These are phyloP conservation scores for Fusarium brevicatenulatum DNA, from an alignment of 2,329 filamentous ascomycete species.

Conservation along the genomic window DNA sequence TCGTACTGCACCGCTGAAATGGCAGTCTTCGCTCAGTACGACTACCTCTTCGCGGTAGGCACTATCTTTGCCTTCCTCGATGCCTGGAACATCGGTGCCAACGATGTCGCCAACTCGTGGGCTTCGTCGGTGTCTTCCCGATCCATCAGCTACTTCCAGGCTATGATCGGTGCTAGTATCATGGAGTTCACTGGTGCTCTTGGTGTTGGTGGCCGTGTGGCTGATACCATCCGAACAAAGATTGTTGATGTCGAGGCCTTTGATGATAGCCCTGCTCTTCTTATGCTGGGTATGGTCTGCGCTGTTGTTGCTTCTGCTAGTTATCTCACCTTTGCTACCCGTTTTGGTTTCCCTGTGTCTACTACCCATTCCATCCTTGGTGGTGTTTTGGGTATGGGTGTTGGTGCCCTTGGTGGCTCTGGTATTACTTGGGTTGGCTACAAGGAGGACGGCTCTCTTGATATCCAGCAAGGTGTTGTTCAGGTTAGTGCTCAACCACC, in stretches of 20 bases:
- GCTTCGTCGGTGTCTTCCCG: slow-evolving; percentile 78
- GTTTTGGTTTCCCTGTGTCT: slow-evolving; percentile 66
- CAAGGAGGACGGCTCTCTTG: slow-evolving; percentile 49
- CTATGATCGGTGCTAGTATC: slow-evolving; percentile 65
- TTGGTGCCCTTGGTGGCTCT: slow-evolving; percentile 62
- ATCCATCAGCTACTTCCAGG: slow-evolving; percentile 70
- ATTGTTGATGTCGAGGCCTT: slow-evolving; percentile 63
- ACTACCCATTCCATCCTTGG: slow-evolving; percentile 71
- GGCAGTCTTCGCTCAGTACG: slow-evolving; percentile 58
- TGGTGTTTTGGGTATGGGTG: slow-evolving; percentile 68
- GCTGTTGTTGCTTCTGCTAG: slow-evolving; percentile 62
- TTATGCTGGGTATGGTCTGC: slow-evolving; percentile 69
- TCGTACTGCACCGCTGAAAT: slow-evolving; percentile 22
- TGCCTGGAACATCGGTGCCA: slow-evolving; percentile 71
- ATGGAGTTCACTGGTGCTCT: slow-evolving; percentile 72
- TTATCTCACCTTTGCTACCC: slow-evolving; percentile 68
- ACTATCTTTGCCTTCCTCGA: slow-evolving; percentile 74
- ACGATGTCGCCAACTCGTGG: slow-evolving; percentile 82
- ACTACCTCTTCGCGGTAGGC: slow-evolving; percentile 72
- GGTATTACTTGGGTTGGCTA: slow-evolving; percentile 65
- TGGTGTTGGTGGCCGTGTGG: slow-evolving; percentile 68
- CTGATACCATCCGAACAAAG: slow-evolving; percentile 70
- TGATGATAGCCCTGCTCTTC: slow-evolving; percentile 57
- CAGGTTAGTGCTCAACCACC: slow-evolving; percentile 47
- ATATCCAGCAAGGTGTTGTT: slow-evolving; percentile 62